These are phyloP conservation scores for Microstegium vimineum DNA, from an alignment of 176 grass and related monocot genomes.

Conservation along the genomic window DNA sequence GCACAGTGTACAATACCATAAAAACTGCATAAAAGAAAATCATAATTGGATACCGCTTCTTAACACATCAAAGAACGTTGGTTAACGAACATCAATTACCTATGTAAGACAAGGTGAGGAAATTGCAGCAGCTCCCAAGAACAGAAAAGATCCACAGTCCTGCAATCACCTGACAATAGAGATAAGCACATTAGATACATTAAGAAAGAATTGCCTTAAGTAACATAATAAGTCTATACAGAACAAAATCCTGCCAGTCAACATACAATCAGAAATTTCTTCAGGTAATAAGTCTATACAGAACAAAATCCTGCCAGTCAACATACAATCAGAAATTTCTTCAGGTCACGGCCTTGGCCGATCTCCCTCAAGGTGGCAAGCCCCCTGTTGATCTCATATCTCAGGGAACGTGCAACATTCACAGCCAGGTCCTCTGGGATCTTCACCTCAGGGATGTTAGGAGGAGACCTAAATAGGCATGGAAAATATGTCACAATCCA, in stretches of 20 bases:
- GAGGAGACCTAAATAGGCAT: slow-evolving; percentile 46
- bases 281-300: slow-evolving; percentile 39
- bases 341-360: slow-evolving; percentile 69
- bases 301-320: not conserved
- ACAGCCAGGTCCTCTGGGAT: slow-evolving; percentile 74
- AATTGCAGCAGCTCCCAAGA: slow-evolving; percentile 80
- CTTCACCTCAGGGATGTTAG: slow-evolving; percentile 82
- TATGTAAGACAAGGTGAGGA: slow-evolving; percentile 85
- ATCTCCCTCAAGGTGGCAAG: slow-evolving; percentile 73
- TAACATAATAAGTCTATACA: not conserved
- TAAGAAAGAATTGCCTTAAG: not conserved
- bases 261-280: slow-evolving; percentile 87
- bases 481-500: not conserved
- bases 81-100: slow-evolving; percentile 35
- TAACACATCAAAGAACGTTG: not conserved
- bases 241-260: not conserved
- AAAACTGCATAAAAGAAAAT: slow-evolving; percentile 54
- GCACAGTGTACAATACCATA: slow-evolving; percentile 74
- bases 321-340: slow-evolving; percentile 87
- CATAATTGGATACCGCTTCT: not conserved
- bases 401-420: slow-evolving; percentile 62
- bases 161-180: slow-evolving; percentile 60
- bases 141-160: slow-evolving; percentile 74
- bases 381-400: slow-evolving; percentile 78
- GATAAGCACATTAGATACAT: not conserved